Evolutionary conservation across 2,329 filamentous ascomycete species (phyloP), one percentile per base, ranked within the genome.

Genomic region (Arthroderma uncinatum): DNA sequence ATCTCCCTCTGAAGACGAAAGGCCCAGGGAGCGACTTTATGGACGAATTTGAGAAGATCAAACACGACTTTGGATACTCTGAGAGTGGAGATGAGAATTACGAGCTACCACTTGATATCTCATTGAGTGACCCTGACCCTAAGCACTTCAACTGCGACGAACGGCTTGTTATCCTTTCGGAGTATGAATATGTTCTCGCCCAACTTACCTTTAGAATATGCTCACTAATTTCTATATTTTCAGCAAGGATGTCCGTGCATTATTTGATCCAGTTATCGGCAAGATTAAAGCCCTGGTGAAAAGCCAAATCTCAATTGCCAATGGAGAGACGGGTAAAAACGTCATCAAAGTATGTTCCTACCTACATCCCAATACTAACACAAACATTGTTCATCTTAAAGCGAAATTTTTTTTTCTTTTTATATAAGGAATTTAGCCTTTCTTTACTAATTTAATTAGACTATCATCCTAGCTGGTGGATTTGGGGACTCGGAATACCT

Each of bases 11-110:
- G 1, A 59, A 63, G 36, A 64, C 25, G 47, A 67, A 60, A 19
- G 64, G 66, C 1, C 62, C 66, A 0, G 68, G 68, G 7, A 70
- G 66, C 44, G 25, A 57, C 6, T 68, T 72, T 48, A 72, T 72
- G 70, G 63, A 64, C 16, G 59, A 61, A 2, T 72, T 71, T 39
- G 70, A 73, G 47, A 40, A 57, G 0, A 30, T 63, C 42, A 73
- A 72, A 50, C 58, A 60, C 6, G 60, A 65, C 33, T 73, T 71
- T 57, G 64, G 64, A 1, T n/a, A 47, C 12, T 23, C 53, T 4
- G 42, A 23, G 19, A 25, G 19, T 4, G 42, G 42, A 8, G 9
- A 4, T 2, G 34, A 9, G 4, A 37, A 44, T 6, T 58, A 58
- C 53, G 61, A 64, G 39, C 42, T 65, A 14, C 60, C 56, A 1